A percentile compares a stretch with the other conserved stretches of the same genome.
phyloP scores from a whole-genome alignment of 2,329 filamentous ascomycete genomes.

The Fusarium incarnatum region DNA sequence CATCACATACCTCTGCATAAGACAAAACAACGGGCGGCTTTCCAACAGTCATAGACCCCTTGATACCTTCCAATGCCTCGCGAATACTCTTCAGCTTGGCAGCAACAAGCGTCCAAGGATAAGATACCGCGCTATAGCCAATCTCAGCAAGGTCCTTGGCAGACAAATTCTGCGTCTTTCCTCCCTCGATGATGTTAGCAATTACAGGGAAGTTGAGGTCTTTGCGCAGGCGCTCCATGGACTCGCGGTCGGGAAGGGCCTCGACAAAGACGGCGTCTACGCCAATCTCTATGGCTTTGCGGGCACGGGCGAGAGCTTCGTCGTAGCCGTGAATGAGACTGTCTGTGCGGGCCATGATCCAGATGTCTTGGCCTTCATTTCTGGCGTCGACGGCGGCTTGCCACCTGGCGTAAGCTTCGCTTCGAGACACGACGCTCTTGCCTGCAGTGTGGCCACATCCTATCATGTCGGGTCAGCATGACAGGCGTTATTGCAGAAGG shows the following conservation, averaged over 20 bases:
- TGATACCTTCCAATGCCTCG: constrained; percentile 54
- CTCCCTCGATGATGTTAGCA: constrained; percentile 55
- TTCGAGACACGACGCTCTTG: constrained; percentile 58
- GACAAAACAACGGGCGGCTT: constrained; percentile 57
- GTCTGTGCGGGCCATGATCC: constrained; percentile 59
- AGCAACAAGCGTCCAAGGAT: constrained; percentile 59
- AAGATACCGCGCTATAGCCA: constrained; percentile 57
- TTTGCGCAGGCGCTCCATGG: constrained; percentile 54
- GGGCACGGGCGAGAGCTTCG: constrained; percentile 56
- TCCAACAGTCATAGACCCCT: constrained; percentile 56
- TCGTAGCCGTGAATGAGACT: constrained; percentile 57
- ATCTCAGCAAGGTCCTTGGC: constrained; percentile 51
- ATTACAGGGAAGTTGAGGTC: constrained; percentile 55
- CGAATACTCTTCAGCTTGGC: constrained; percentile 56
- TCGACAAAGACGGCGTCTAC: constrained; percentile 59
- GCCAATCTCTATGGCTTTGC: constrained; percentile 57
- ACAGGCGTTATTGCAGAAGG: background rate
- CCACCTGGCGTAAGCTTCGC: constrained; percentile 59
- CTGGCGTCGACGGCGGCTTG: constrained; percentile 60
- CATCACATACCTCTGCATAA: constrained; percentile 58
- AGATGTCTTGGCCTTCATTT: constrained; percentile 59
- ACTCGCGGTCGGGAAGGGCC: constrained; percentile 56
- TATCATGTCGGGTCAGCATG: background rate
- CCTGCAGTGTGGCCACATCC: constrained; percentile 57
- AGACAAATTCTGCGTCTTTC: constrained; percentile 52